A percentile compares a stretch with the other conserved stretches of the same genome.
These are phyloP conservation scores for Pelargonium fulgidum DNA, from an alignment of 441 rosid genomes.

Conservation along the genomic window DNA sequence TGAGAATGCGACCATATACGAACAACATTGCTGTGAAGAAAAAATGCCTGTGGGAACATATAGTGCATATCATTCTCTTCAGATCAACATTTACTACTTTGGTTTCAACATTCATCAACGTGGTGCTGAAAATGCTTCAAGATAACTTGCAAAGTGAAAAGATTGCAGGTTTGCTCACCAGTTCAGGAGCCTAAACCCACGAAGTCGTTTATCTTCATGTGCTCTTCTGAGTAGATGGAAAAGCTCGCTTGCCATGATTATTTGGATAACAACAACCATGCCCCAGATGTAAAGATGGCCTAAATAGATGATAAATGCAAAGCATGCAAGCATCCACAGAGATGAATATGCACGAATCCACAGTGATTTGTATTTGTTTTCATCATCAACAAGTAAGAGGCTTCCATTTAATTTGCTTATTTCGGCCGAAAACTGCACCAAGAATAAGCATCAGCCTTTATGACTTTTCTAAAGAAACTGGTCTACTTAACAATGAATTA, in stretches of 20 bases:
- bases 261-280: conserved; percentile 6
- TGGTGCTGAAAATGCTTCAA: background rate
- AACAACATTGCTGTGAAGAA: conserved; percentile 27
- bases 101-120: background rate
- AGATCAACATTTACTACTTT: background rate
- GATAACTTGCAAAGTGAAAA: background rate
- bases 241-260: conserved; percentile 17
- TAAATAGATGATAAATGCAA: conserved; percentile 8
- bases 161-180: conserved; percentile 1
- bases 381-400: conserved; percentile 12
- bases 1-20: conserved; percentile 15
- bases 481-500: conserved; percentile 9
- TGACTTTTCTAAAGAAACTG: background rate
- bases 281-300: conserved; percentile 18
- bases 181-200: conserved; percentile 19
- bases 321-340: conserved; percentile 15
- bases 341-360: conserved; percentile 17
- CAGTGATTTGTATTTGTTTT: conserved; percentile 15
- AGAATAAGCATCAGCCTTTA: background rate
- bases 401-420: conserved; percentile 13
- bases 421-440: conserved; percentile 12
- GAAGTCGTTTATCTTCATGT: conserved; percentile 15
- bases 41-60: conserved; percentile 22
- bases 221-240: conserved; percentile 19
- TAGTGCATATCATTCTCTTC: conserved; percentile 5